Base-by-base conservation (phyloP, 495 filamentous ascomycete genomes). In the Aspergillus kassunensis region DNA sequence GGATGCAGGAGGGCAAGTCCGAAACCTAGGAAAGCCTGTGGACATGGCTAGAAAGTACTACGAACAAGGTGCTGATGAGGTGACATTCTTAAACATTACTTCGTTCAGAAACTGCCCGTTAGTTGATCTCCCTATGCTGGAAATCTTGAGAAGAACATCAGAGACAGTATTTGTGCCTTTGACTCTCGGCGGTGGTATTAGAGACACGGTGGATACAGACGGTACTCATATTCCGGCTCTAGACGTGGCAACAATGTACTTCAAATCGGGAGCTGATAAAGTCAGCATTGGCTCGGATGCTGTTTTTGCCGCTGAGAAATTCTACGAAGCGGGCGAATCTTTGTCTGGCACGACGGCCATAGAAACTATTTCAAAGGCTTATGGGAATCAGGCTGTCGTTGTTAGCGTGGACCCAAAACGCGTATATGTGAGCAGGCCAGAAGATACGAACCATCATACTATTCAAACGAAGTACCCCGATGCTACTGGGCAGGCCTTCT, bases 11-110 rank as follows among this genome's bases (percentile, higher is more conserved):
- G 84, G 90, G 18, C 77, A 83, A 46, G 93, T 98, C 27, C 80
- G 93, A 48, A 98, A 97, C 63, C 72, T 98, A 0, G 93, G 93
- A 55, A 97, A 98, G 71, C 93, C 93, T 0, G 91, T 98, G 15
- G 89, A 96, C 41, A 87, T 97, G 81, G 93, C 93, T 16, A 81
- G 80, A 71, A 85, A 83, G 63, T 98, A 98, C 70, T 98, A 96
- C 73, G 88, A 95, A 61, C 89, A 96, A 67, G 95, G 95, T 39
- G 91, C 93, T 0, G 93, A 98, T 66, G 93, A 98, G 66, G 80
- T 98, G 34, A 96, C 91, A 2, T 97, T 98, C 66, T 75, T 98
- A 53, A 98, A 98, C 75, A 98, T 98, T 59, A 98, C 95, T 3
- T 91, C 87, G 30, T 98, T 98, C 78, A 82, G 93, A 42, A 90